phyloP scores from a whole-genome alignment of 1,284 basidiomycete genomes.

The Ceratobasidium sp. region DNA sequence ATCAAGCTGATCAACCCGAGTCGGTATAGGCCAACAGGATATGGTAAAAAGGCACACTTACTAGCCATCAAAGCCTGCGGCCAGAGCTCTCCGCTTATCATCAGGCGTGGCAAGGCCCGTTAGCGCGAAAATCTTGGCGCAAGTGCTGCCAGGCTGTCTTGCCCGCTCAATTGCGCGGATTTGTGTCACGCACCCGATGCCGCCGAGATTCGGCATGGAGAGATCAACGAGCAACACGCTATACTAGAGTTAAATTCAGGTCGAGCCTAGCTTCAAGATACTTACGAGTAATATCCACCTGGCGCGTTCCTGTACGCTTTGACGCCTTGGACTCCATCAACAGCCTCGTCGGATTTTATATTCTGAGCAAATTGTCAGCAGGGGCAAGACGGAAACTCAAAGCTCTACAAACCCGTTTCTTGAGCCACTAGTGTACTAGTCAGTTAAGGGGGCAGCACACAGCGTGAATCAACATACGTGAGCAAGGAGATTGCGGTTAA shows the following conservation, averaged over 20 bases:
- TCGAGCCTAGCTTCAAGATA: constrained; percentile 47
- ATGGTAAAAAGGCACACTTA: constrained; percentile 59
- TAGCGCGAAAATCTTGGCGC: constrained; percentile 81
- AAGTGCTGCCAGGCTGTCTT: constrained; percentile 54
- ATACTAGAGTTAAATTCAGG: constrained; percentile 38
- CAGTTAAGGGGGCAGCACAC: constrained; percentile 52
- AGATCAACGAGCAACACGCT: constrained; percentile 89
- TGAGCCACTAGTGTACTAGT: constrained; percentile 80
- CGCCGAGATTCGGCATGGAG: constrained; percentile 93
- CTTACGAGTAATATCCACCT: constrained; percentile 77
- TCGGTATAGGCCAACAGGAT: constrained; percentile 18
- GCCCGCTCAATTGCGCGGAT: constrained; percentile 82
- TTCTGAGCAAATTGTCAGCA: constrained; percentile 60
- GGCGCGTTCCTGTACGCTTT: constrained; percentile 71
- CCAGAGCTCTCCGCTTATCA: constrained; percentile 90
- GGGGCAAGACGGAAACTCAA: constrained; percentile 32
- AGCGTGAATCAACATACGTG: constrained; percentile 32
- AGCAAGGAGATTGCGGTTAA: constrained; percentile 65
- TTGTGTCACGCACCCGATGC: constrained; percentile 82
- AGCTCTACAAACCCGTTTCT: constrained; percentile 66
- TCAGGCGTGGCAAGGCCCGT: constrained; percentile 94
- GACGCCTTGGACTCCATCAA: constrained; percentile 87
- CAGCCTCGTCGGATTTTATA: constrained; percentile 80
- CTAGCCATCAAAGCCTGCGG: constrained; percentile 95
- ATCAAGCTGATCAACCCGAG: constrained; percentile 69